phyloP scores from a whole-genome alignment of 2,329 filamentous ascomycete genomes.

The Penicillium sp. region DNA sequence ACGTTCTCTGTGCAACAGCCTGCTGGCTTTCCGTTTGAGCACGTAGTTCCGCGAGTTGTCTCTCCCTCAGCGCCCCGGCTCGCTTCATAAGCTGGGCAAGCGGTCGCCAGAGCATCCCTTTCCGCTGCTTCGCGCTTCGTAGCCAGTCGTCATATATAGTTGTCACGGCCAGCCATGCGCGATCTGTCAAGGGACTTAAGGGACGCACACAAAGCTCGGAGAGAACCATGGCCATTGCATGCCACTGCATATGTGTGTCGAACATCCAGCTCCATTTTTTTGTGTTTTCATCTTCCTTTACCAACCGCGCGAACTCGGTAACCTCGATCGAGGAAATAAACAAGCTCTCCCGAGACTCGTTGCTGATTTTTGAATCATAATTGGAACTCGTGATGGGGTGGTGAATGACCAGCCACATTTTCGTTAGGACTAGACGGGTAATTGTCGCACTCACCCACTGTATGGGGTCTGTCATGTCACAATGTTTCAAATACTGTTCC shows the following conservation, averaged over 20 bases:
- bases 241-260: conserved; percentile 69
- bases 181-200: conserved; percentile 61
- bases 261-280: conserved; percentile 70
- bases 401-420: conserved; percentile 78
- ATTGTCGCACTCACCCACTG: conserved; percentile 73
- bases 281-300: conserved; percentile 67
- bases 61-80: conserved; percentile 59
- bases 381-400: conserved; percentile 70
- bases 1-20: conserved; percentile 4
- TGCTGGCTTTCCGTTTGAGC: conserved; percentile 25
- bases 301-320: conserved; percentile 70
- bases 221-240: conserved; percentile 55
- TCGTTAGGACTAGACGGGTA: conserved; percentile 73
- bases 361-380: conserved; percentile 58
- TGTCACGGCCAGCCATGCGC: conserved; percentile 65
- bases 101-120: conserved; percentile 67
- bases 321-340: conserved; percentile 76
- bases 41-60: conserved; percentile 47
- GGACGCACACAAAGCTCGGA: conserved; percentile 64
- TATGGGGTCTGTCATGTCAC: conserved; percentile 57
- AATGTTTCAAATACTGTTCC: conserved; percentile 59
- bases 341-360: conserved; percentile 69
- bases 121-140: conserved; percentile 45
- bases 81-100: conserved; percentile 65
- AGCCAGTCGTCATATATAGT: conserved; percentile 47